Base-by-base conservation (phyloP, 352 stramenopile species). In the Phytophthora vignae region DNA sequence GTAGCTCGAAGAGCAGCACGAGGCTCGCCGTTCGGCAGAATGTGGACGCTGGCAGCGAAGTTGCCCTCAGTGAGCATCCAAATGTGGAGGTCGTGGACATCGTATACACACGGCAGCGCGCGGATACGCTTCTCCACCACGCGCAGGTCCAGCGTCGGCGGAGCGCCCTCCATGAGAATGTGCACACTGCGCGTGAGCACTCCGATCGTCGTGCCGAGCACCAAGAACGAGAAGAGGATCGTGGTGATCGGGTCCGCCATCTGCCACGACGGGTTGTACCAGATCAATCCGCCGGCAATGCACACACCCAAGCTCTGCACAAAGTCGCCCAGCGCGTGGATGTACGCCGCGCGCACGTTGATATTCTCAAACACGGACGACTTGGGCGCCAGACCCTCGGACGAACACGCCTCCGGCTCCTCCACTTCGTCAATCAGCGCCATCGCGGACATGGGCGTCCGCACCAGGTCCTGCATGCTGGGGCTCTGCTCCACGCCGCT, bases 51-150 rank as follows among this genome's bases (percentile, higher is more conserved):
- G 19, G 98, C 81, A 5, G 91, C 87, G 19, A 86, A 88, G 38
- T 92, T 65, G 4, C 95, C 93, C 42, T 98, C 87, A 1, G 94
- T 98, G 55, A 99, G 89, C 46, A 85, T 94, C 98, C 98, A 99
- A 52, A 99, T 91, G 76, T 98, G 97, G n/a, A 99, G 77, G 74
- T 99, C 96, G 79, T 99, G 98, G 25, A 99, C 94, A 75, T 99
- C 90, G 40, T 90, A 92, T 4, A 99, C 97, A 10, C 86, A 64
- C 25, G 83, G 74, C 25, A 94, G 73, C 15, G 82, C 73, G 27
- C 87, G 87, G 25, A 94, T 71, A 17, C 79, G 78, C 53, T 83
- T 87, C 77, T 94, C 87, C 12, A 92, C 73, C 9, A 79, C 48
- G 29, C 76, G 73, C 22, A 94, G 74, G 60, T 88, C 73, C 62